Base-by-base conservation (phyloP, 1,139 yeast species). In the Yamadazyma oceani region DNA sequence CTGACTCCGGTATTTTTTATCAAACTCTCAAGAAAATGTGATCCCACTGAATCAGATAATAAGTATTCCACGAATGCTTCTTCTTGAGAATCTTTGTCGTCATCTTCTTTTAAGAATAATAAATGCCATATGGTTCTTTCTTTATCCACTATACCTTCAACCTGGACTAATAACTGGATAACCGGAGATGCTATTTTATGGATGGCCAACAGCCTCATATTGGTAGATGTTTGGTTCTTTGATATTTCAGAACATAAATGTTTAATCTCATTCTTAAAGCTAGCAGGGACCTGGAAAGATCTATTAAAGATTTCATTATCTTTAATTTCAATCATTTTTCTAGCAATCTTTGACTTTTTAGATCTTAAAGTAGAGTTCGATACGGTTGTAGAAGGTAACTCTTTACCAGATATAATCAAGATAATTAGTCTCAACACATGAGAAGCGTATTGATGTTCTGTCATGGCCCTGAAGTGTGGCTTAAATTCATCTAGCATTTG, bases 111-210 rank as follows among this genome's bases (percentile, higher is more conserved):
- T 40, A 64, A 57, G 57, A 79, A 77, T 7, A 77, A 57, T 35
- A 63, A 58, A 52, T 80, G 80, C 87, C 89, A 83, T 44, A 81
- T 65, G 10, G 79, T 66, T 57, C 88, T 76, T 39, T 82, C 84
- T 53, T 80, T 77, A 55, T 84, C 87, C 34, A 81, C 80, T 32
- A 82, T 69, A 50, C 95, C 95, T 61, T 88, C 96, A n/a, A 86
- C 77, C 50, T 83, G 86, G 35, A 92, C 70, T 12, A 88, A 60
- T 32, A 90, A 66, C 61, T 90, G 97, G 19, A 88, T 58, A 2
- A 89, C 95, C 0, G 97, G 97, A 0, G 97, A 87, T 0, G 95
- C 88, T 35, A 88, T 66, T 43, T 85, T 80, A 51, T 88, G 84
- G 39, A 88, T 80, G 5, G 96, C 82, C 40, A 82, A 64, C 48